Base-by-base conservation (phyloP, 257 asterid genomes). In the Solanum infundibuliforme region DNA sequence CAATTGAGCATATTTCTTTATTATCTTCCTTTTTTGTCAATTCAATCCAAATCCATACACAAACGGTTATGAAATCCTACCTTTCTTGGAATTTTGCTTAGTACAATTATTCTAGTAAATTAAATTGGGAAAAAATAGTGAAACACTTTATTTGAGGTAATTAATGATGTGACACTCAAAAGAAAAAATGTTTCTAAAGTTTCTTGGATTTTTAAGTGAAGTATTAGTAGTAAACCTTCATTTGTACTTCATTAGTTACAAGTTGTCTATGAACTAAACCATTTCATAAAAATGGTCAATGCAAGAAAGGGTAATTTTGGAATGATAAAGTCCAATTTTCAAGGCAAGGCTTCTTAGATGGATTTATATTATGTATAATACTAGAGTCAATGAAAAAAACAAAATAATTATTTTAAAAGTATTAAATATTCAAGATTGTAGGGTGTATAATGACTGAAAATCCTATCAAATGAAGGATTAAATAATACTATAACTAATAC, bases 1-100 rank as follows among this genome's bases (percentile, higher is more conserved):
- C 79, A 4, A 74, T 62, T n/a, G 87, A 31, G 89, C 87, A 93
- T 90, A 91, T 84, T 75, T 76, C 83, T 91, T 87, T 89, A 18
- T 72, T 73, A 77, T 43, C 77, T 65, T 62, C 82, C 89, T 91
- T 81, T 81, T 55, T 46, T 18, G 20, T 81, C 62, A 46, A 29
- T 81, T 81, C 85, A 81, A 21, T 81, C 85, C 43, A 48, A 81
- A 81, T 81, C 41, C 85, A 81, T 48, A 66, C 85, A 81, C 41
- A 81, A 48, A 48, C 23, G 72, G 87, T 86, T 39, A 41, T 43
- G 34, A 88, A 74, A 72, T 55, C 34, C 23, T 36, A 86, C 36
- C 83, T 83, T 75, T 88, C 60, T 86, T 58, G 83, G 46, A 83
- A 66, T 69, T 88, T 84, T 84, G 48, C 39, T 23, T 74, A 21